phyloP scores from a whole-genome alignment of 1,139 yeast species.

The Scheffersomyces cryptocercus region DNA sequence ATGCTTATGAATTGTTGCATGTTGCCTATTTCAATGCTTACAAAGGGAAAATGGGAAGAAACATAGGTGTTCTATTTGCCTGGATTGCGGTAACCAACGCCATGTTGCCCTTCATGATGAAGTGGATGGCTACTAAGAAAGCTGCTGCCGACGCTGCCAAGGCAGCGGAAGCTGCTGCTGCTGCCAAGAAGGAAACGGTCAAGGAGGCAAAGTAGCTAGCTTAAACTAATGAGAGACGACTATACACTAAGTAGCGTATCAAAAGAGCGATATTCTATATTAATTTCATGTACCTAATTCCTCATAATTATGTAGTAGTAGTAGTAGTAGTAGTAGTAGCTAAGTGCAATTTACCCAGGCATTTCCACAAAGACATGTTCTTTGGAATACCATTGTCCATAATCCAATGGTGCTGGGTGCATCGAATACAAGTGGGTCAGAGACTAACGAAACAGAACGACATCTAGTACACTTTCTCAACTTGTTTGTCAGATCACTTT shows the following conservation, averaged over 20 bases:
- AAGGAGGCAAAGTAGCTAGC: neutral
- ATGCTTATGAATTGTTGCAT: slow-evolving; percentile 47
- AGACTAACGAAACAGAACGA: slow-evolving; percentile 56
- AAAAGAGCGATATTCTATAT: no score
- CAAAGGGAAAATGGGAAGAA: slow-evolving; percentile 47
- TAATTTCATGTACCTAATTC: no score
- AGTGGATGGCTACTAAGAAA: slow-evolving; percentile 23
- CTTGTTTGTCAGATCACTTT: slow-evolving; percentile 3
- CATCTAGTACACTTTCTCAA: slow-evolving; percentile 66
- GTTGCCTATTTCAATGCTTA: slow-evolving; percentile 46
- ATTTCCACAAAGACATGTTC: slow-evolving; percentile 81
- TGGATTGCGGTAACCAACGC: slow-evolving; percentile 47
- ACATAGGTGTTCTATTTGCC: slow-evolving; percentile 46
- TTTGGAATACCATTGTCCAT: slow-evolving; percentile 75
- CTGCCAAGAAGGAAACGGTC: neutral
- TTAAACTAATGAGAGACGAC: no score
- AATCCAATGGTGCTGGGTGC: slow-evolving; percentile 42
- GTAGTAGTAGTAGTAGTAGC: neutral
- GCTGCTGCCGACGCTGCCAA: slow-evolving; percentile 16
- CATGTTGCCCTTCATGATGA: slow-evolving; percentile 42
- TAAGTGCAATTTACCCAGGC: slow-evolving; percentile 53
- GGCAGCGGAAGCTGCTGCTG: slow-evolving; percentile 8
- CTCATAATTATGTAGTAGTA: no score
- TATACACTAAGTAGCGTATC: no score
- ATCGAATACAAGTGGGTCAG: slow-evolving; percentile 47